Evolutionary conservation across 2,329 filamentous ascomycete genomes (phyloP).

Genomic region (Lojkania enalia): DNA sequence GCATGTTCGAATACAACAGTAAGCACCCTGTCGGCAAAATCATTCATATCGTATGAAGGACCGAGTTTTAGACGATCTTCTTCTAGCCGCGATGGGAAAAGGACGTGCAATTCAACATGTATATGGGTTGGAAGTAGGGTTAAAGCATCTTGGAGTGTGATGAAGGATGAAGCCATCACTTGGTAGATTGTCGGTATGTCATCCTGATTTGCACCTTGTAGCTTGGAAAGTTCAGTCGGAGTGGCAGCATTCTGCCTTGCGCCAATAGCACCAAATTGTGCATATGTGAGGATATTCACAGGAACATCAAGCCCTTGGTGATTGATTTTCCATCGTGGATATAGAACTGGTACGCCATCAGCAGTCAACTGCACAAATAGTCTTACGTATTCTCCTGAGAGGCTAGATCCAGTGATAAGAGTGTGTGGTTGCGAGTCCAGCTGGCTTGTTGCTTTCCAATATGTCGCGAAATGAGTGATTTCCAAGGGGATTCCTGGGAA

Average conservation of each 20-base stretch:
- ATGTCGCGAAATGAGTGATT: constrained; percentile 97
- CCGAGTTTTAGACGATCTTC: constrained; percentile 71
- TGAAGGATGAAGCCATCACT: constrained; percentile 72
- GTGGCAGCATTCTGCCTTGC: constrained; percentile 33
- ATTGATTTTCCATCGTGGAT: constrained; percentile 79
- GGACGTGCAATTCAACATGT: constrained; percentile 87
- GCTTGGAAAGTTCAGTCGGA: constrained; percentile 24
- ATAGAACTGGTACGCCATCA: constrained; percentile 84
- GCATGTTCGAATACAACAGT: constrained; percentile 90
- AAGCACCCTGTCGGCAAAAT: constrained; percentile 81
- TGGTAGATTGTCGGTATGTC: constrained; percentile 66
- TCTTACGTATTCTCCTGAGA: constrained; percentile 93
- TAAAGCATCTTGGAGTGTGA: constrained; percentile 79
- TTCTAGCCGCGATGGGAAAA: constrained; percentile 79
- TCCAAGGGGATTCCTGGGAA: constrained; percentile 91
- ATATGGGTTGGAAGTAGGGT: constrained; percentile 74
- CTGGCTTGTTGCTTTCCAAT: constrained; percentile 98
- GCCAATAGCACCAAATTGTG: constrained; percentile 65
- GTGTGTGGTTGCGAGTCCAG: constrained; percentile 82
- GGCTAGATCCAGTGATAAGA: constrained; percentile 89
- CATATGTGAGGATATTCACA: constrained; percentile 74
- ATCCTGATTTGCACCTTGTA: constrained; percentile 30
- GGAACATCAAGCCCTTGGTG: constrained; percentile 79
- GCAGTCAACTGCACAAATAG: constrained; percentile 90
- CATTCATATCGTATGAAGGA: constrained; percentile 80